phyloP scores from a whole-genome alignment of 305 asterid species.

The Fraxinus nigra region DNA sequence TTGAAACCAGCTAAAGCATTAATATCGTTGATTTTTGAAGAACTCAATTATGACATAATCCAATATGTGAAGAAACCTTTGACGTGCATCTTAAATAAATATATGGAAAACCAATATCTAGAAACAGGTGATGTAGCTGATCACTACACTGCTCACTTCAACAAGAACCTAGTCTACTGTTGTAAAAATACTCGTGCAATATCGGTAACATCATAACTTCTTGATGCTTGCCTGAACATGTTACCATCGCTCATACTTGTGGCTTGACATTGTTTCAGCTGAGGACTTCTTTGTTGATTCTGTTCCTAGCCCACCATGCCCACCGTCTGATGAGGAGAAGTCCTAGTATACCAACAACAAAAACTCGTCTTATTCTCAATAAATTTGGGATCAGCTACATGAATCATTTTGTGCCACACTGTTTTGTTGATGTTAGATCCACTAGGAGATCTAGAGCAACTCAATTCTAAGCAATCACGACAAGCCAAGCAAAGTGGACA shows the following conservation, averaged over 20 bases:
- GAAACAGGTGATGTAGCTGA: neutral
- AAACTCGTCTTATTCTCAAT: neutral
- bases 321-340: constrained; percentile 80
- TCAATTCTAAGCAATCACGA: neutral
- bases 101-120: neutral
- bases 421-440: neutral
- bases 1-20: neutral
- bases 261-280: constrained; percentile 44
- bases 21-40: neutral
- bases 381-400: neutral
- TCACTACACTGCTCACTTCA: neutral
- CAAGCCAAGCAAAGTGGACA: neutral
- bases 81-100: neutral
- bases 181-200: neutral
- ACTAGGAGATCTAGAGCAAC: neutral
- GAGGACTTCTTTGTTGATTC: constrained; percentile 96
- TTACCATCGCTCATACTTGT: constrained; percentile 5
- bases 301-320: constrained; percentile 53
- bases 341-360: constrained; percentile 37
- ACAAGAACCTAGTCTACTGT: neutral
- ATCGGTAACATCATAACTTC: neutral
- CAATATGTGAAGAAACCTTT: neutral
- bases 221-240: neutral
- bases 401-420: neutral
- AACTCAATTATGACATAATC: neutral